Evolutionary conservation across 768 basidiomycete genomes (phyloP).

Genomic region (Rhizopogon vesiculosus): DNA sequence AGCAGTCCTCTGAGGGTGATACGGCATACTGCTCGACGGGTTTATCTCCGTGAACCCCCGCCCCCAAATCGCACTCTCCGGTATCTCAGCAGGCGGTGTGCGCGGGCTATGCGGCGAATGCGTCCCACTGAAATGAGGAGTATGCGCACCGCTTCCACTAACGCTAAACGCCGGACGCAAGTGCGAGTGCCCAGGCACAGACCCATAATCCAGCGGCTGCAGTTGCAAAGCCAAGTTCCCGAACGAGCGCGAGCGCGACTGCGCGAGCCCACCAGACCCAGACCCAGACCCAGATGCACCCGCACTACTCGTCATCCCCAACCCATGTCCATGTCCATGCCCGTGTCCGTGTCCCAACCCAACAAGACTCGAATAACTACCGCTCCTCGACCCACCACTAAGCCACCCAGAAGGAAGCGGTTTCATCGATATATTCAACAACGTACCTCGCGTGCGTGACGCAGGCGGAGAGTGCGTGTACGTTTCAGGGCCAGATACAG

Average conservation of each 20-base stretch:
- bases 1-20: too few relatives aligned
- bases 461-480: conserved; percentile 49
- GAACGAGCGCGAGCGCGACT: neutral
- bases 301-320: neutral
- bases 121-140: neutral
- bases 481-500: conserved; percentile 32
- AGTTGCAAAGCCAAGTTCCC: neutral
- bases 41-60: conserved; percentile 67
- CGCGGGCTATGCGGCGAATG: neutral
- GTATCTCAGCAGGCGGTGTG: conserved; percentile 14
- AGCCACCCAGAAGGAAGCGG: conserved; percentile 46
- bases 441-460: conserved; percentile 44
- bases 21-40: neutral
- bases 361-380: neutral
- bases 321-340: neutral
- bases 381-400: neutral
- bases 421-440: conserved; percentile 61
- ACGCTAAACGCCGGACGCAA: neutral
- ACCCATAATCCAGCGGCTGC: neutral
- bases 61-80: conserved; percentile 40
- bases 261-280: neutral
- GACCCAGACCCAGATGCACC: neutral
- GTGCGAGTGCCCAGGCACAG: neutral
- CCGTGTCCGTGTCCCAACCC: neutral
- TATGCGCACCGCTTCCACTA: neutral